Evolutionary conservation across 805 yeast species (phyloP).

Genomic region (Myxozyma monticola): DNA sequence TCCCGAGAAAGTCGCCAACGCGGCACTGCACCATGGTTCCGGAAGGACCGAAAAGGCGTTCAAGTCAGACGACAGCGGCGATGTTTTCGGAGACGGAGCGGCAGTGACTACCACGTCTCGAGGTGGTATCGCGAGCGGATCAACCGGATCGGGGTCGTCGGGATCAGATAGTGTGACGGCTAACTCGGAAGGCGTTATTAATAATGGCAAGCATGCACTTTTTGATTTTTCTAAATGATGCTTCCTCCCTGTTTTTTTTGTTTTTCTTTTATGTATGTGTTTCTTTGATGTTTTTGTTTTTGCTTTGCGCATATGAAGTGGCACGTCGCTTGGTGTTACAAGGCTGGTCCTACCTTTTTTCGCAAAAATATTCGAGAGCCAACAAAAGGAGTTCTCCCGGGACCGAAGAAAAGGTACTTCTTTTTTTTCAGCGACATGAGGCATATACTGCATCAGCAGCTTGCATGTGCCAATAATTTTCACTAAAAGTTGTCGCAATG

Average conservation of each 20-base stretch:
- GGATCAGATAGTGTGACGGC: conserved; percentile 15
- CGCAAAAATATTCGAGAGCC: too few species aligned
- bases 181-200: conserved; percentile 4
- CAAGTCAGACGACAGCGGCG: background rate
- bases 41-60: background rate
- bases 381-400: too few species aligned
- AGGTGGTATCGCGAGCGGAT: too few species aligned
- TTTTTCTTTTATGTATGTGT: background rate
- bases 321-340: too few species aligned
- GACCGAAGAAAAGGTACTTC: too few species aligned
- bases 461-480: too few species aligned
- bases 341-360: too few species aligned
- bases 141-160: background rate
- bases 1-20: conserved; percentile 15
- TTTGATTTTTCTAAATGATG: too few species aligned
- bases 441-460: too few species aligned
- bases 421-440: too few species aligned
- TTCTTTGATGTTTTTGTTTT: background rate
- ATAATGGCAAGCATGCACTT: conserved; percentile 22
- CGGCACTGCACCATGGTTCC: background rate
- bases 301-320: background rate
- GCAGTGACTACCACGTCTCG: background rate
- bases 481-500: too few species aligned
- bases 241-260: conserved; percentile 3
- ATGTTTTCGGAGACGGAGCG: background rate